phyloP scores from a whole-genome alignment of 2,329 filamentous ascomycete species.

The Alternaria triticimaculans region DNA sequence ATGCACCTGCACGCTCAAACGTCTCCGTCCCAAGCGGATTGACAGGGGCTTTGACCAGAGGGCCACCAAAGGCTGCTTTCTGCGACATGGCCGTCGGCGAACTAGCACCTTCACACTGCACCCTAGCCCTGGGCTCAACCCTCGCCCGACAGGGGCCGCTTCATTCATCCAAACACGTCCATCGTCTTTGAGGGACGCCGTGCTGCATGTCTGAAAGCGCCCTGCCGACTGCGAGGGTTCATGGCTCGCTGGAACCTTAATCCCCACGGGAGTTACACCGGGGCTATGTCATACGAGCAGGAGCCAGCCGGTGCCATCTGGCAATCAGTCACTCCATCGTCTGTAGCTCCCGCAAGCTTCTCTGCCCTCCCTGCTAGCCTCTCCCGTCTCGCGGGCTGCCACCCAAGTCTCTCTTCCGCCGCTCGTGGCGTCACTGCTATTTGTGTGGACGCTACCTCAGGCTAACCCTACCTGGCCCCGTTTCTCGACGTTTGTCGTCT shows the following conservation, averaged over 20 bases:
- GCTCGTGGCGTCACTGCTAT: constrained; percentile 47
- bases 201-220: neutral
- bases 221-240: constrained; percentile 30
- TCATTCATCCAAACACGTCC: neutral
- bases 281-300: constrained; percentile 50
- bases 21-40: constrained; percentile 32
- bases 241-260: constrained; percentile 39
- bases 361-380: constrained; percentile 45
- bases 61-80: constrained; percentile 18
- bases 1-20: constrained; percentile 36
- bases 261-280: constrained; percentile 48
- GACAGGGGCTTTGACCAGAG: constrained; percentile 23
- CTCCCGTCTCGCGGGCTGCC: constrained; percentile 44
- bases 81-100: constrained; percentile 18
- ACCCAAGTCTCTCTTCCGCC: constrained; percentile 35
- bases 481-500: constrained; percentile 37
- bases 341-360: constrained; percentile 49
- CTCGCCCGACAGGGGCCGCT: constrained; percentile 14
- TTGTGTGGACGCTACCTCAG: constrained; percentile 37
- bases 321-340: constrained; percentile 40
- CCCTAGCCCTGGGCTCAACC: constrained; percentile 5
- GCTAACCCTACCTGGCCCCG: constrained; percentile 38
- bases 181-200: neutral
- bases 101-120: constrained; percentile 2
- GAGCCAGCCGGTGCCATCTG: constrained; percentile 40